These are phyloP conservation scores for Henckelia pumila DNA, from an alignment of 257 asterid genomes.

Conservation along the genomic window DNA sequence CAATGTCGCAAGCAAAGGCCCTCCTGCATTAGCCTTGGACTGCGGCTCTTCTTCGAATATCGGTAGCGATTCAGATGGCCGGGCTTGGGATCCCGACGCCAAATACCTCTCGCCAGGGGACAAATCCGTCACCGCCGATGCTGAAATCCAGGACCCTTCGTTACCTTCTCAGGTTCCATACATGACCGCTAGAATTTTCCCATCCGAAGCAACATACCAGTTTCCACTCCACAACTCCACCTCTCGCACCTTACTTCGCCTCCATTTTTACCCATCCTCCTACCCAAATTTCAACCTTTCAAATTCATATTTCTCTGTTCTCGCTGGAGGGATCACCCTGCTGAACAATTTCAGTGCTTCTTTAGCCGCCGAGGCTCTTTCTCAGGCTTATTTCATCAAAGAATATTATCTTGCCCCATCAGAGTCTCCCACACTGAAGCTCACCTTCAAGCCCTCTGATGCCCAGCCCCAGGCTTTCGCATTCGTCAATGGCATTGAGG, in stretches of 20 bases:
- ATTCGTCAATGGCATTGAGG: constrained; percentile 78
- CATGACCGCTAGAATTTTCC: constrained; percentile 73
- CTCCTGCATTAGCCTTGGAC: constrained; percentile 32
- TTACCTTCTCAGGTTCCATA: constrained; percentile 59
- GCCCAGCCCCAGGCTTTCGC: constrained; percentile 48
- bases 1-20: constrained; percentile 25
- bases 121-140: constrained; percentile 38
- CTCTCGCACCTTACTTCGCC: constrained; percentile 55
- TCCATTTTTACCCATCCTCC: constrained; percentile 77
- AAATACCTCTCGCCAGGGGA: constrained; percentile 41
- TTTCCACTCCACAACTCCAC: constrained; percentile 49
- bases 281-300: constrained; percentile 64
- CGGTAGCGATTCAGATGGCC: constrained; percentile 54
- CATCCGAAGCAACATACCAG: constrained; percentile 47
- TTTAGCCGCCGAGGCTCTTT: constrained; percentile 68
- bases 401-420: constrained; percentile 61
- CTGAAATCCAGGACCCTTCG: constrained; percentile 62
- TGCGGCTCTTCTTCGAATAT: constrained; percentile 56
- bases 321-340: constrained; percentile 49
- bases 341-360: constrained; percentile 71
- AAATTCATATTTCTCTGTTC: constrained; percentile 55
- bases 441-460: constrained; percentile 59
- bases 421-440: constrained; percentile 32
- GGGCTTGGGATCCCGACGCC: constrained; percentile 65
- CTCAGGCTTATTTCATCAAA: constrained; percentile 74